Conservation (phyloP, 176 grass and related monocot species). For the Typha latifolia region DNA sequence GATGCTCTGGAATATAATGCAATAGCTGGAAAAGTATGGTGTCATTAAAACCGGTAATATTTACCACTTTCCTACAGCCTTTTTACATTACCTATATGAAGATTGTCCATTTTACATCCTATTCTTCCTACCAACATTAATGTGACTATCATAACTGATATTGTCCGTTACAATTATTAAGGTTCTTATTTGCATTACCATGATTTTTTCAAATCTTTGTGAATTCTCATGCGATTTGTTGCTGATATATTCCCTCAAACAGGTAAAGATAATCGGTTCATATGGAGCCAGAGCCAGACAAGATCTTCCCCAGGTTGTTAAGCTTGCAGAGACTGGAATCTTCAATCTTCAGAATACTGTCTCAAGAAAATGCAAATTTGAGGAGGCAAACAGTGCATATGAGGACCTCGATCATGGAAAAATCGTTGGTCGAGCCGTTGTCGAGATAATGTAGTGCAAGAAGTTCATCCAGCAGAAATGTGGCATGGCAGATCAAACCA, state of each 20-base stretch:
- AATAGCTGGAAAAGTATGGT: no score
- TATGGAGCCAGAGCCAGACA: conserved; percentile 96
- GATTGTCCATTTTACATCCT: no score
- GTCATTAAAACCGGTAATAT: no score
- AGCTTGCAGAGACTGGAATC: conserved; percentile 62
- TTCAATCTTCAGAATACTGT: conserved; percentile 76
- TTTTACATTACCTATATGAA: no score
- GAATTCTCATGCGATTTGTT: not conserved
- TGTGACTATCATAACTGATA: no score
- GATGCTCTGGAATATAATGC: no score
- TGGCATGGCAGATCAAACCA: no score
- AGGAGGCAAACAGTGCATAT: conserved; percentile 67
- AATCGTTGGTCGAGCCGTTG: conserved; percentile 72
- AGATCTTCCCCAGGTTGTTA: conserved; percentile 97
- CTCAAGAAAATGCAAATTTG: conserved; percentile 90
- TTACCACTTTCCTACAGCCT: no score
- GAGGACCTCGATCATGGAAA: conserved; percentile 74
- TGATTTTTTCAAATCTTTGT: not conserved
- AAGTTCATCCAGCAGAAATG: not conserved
- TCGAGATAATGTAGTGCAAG: conserved; percentile 63
- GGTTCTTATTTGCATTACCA: not conserved
- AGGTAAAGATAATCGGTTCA: conserved; percentile 97
- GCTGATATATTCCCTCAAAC: conserved; percentile 9
- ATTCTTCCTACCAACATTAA: no score
- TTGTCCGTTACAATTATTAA: not conserved